Evolutionary conservation across 805 yeast species (phyloP).

Genomic region (Kazachstania psychrophila): DNA sequence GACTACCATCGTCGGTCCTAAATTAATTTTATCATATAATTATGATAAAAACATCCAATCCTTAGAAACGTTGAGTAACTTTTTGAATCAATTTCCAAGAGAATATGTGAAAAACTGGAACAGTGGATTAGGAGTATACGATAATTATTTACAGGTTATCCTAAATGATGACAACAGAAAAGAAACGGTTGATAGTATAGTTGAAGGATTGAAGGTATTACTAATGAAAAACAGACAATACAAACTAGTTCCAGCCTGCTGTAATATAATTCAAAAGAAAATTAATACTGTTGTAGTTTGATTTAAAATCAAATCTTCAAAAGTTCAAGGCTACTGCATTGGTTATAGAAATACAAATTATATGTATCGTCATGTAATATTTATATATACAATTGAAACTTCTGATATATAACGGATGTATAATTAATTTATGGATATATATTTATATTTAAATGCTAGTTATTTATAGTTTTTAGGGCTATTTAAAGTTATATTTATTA

Average conservation of each 20-base stretch:
- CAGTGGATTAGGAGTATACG: slow-evolving; percentile 50
- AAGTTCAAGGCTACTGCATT: too few relatives aligned
- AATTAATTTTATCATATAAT: slow-evolving; percentile 34
- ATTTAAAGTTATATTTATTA: too few relatives aligned
- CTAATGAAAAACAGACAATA: slow-evolving; percentile 25
- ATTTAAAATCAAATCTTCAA: too few relatives aligned
- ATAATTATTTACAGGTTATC: slow-evolving; percentile 36
- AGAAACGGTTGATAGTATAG: slow-evolving; percentile 32
- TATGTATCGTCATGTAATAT: too few relatives aligned
- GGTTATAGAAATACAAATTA: too few relatives aligned
- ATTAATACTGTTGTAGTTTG: slow-evolving; percentile 23
- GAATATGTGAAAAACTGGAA: slow-evolving; percentile 40
- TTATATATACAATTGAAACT: too few relatives aligned
- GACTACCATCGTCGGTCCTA: slow-evolving; percentile 59
- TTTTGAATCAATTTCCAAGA: slow-evolving; percentile 39
- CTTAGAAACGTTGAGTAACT: slow-evolving; percentile 25
- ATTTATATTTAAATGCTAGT: too few relatives aligned
- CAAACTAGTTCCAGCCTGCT: slow-evolving; percentile 38
- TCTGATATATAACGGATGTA: too few relatives aligned
- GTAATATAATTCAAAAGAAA: slow-evolving; percentile 43
- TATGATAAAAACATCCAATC: slow-evolving; percentile 32
- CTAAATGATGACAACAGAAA: slow-evolving; percentile 16
- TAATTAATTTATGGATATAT: too few relatives aligned
- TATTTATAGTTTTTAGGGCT: too few relatives aligned
- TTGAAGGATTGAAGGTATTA: slow-evolving; percentile 39